Percentiles rank a stretch among this genome's conserved stretches.
Conservation (phyloP, 768 basidiomycete genomes). For the Termitomyces sp. region DNA sequence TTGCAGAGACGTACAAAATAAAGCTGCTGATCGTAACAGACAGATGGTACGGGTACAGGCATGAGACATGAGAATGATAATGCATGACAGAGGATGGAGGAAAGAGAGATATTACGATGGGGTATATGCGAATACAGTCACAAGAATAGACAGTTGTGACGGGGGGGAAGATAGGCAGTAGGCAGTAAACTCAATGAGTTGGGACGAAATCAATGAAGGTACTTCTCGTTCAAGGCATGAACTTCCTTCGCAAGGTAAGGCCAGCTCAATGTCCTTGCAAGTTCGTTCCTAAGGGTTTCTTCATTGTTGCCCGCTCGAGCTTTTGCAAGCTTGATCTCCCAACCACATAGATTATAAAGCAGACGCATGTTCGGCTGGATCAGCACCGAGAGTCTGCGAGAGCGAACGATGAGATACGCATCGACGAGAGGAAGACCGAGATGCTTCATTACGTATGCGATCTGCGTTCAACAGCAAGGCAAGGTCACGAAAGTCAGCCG, state of each 20-base stretch:
- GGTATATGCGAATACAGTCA: not conserved
- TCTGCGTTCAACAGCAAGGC: conserved; percentile 32
- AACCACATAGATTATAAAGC: conserved; percentile 89
- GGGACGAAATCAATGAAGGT: conserved; percentile 29
- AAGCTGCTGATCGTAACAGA: not conserved
- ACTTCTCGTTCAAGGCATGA: conserved; percentile 82
- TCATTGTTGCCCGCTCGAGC: conserved; percentile 55
- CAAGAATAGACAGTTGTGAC: not conserved
- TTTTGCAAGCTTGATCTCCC: conserved; percentile 90
- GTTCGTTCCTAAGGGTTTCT: conserved; percentile 45
- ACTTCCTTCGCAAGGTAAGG: conserved; percentile 83
- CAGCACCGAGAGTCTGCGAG: conserved; percentile 81
- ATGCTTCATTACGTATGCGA: conserved; percentile 97
- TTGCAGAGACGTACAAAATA: not conserved
- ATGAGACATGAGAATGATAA: not conserved
- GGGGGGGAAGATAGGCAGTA: not conserved
- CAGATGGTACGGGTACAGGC: not conserved
- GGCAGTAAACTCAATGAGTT: not conserved
- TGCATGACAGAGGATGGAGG: not conserved
- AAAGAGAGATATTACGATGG: not conserved
- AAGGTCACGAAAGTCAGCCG: not conserved
- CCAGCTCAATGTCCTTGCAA: conserved; percentile 72
- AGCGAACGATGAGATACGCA: conserved; percentile 90
- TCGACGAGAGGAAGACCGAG: conserved; percentile 80
- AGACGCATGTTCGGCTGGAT: conserved; percentile 97